Conservation (phyloP, 441 rosid genomes). For the Lepidium campestre region DNA sequence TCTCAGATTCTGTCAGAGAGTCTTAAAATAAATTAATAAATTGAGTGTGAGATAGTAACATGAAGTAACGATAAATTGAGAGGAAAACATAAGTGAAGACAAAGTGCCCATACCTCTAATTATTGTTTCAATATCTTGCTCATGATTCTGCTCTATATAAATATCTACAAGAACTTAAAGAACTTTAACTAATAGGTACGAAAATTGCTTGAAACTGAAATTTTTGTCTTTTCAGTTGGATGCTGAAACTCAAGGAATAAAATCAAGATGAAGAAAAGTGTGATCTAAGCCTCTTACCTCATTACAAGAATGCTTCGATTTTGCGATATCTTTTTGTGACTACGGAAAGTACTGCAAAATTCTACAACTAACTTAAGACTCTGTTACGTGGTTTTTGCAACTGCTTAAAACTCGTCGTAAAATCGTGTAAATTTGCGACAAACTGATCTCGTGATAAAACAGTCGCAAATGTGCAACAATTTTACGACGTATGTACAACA, state of each 20-base stretch:
- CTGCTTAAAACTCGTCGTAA: no score
- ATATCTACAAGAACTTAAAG: slow-evolving; percentile 52
- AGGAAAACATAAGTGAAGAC: not conserved
- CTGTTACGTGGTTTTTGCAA: no score
- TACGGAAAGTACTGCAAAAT: no score
- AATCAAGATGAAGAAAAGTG: not conserved
- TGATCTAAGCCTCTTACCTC: not conserved
- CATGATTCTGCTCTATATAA: slow-evolving; percentile 43
- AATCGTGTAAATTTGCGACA: no score
- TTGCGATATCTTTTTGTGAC: no score
- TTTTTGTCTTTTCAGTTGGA: not conserved
- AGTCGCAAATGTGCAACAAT: no score
- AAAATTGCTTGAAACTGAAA: slow-evolving; percentile 22
- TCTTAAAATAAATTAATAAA: slow-evolving; percentile 1
- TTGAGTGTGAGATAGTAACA: not conserved
- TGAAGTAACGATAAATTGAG: not conserved
- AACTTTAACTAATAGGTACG: slow-evolving; percentile 21
- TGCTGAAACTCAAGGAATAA: not conserved
- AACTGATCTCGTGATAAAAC: no score
- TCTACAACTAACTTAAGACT: no score
- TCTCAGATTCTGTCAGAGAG: slow-evolving; percentile 12
- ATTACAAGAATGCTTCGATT: no score
- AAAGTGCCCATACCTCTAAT: slow-evolving; percentile 37
- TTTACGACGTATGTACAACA: no score
- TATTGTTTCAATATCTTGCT: slow-evolving; percentile 38